phyloP scores from a whole-genome alignment of 805 yeast species.

The Kregervanrija delftensis region DNA sequence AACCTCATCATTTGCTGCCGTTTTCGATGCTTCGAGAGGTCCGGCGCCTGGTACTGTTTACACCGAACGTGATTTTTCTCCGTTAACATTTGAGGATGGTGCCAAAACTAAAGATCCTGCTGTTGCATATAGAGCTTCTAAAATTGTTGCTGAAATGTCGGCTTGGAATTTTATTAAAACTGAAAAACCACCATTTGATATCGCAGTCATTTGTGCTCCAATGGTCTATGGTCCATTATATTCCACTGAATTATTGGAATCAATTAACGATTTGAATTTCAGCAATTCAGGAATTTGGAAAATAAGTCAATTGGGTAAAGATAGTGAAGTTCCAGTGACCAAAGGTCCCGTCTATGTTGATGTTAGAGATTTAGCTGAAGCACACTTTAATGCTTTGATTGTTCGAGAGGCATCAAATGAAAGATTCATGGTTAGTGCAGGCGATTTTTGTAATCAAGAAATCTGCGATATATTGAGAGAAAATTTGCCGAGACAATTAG shows the following conservation, averaged over 20 bases:
- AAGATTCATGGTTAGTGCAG: constrained; percentile 27
- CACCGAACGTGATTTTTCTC: constrained; percentile 47
- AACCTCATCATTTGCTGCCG: constrained; percentile 48
- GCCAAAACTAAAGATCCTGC: constrained; percentile 29
- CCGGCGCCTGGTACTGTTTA: constrained; percentile 29
- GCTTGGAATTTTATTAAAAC: constrained; percentile 49
- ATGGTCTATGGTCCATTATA: constrained; percentile 57
- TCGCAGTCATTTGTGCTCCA: constrained; percentile 47
- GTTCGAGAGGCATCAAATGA: constrained; percentile 24
- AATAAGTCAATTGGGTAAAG: constrained; percentile 18
- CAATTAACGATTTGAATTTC: constrained; percentile 25
- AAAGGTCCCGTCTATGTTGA: constrained; percentile 31
- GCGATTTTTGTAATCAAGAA: constrained; percentile 25
- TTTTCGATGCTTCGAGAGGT: constrained; percentile 30
- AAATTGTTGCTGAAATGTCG: constrained; percentile 51
- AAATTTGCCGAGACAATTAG: too few species aligned
- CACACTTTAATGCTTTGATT: constrained; percentile 29
- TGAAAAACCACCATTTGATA: constrained; percentile 31
- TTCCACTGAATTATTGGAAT: constrained; percentile 16
- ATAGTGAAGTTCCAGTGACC: constrained; percentile 24
- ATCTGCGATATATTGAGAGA: too few species aligned
- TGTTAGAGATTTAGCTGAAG: constrained; percentile 37
- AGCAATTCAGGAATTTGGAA: constrained; percentile 33
- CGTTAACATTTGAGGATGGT: constrained; percentile 42
- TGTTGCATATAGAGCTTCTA: constrained; percentile 51